Evolutionary conservation across 208 protist species (phyloP), one percentile per base, ranked within the genome.

Genomic region (Porcisia hertigi): DNA sequence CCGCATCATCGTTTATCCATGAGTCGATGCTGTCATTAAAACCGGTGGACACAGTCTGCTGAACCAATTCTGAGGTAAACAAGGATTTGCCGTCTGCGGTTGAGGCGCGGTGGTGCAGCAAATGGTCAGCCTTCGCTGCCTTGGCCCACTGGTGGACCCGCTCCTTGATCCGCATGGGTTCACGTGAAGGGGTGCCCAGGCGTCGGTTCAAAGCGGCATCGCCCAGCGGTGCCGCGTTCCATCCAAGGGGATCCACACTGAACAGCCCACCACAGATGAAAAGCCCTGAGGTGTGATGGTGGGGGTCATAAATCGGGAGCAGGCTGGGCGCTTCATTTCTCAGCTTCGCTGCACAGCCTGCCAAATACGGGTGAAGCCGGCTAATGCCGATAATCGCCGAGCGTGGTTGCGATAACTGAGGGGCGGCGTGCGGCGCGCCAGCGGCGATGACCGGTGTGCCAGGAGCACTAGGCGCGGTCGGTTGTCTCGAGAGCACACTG

Each of bases 331-430:
- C 2, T 14, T 55, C 20, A 25, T 63, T 39, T 16, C 7, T 1
- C 39, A 66, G 49, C 20, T 41, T 43, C 7, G n/a, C n/a, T 0
- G 34, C 16, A n/a, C 53, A 14, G 16, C 25, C 65, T 4, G 45
- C 58, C n/a, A 82, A 70, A 36, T 45, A 23, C 11, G 73, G 76
- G 12, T 69, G 64, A 11, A 82, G 18, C 43, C 73, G 76, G 74
- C 88, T 88, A 67, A 92, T 87, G 52, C 85, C 88, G 11, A 85
- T 74, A 9, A 84, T 63, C 0, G 73, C 52, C 18, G 57, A 47
- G 11, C 45, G 58, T 0, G 73, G 4, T 43, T 36, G 54, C 11
- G 60, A 11, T 23, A 34, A 34, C 34, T 5, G 60, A 65, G 60
- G 4, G 1, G 34, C 57, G 1, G 54, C 8, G 2, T 14, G 36